phyloP scores from a whole-genome alignment of 257 asterid species.

The Eustoma russellianum region DNA sequence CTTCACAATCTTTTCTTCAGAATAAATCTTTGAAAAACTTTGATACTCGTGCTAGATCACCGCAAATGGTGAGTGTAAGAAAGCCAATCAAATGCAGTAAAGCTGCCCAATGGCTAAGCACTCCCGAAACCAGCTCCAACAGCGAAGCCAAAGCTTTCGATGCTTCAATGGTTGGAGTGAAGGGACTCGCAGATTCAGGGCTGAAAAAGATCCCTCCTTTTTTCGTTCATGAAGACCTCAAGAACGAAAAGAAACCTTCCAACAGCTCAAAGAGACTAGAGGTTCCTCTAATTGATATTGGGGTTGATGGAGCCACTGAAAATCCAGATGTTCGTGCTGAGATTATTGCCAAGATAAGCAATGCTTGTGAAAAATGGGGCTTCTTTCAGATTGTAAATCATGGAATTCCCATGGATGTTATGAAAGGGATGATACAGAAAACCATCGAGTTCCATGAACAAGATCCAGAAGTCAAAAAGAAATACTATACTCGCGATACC shows the following conservation, averaged over 20 bases:
- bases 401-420: neutral
- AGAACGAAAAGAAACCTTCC: neutral
- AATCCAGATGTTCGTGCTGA: neutral
- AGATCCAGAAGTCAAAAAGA: neutral
- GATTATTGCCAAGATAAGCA: neutral
- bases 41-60: no score
- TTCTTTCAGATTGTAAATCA: constrained; percentile 4
- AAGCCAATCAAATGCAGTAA: no score
- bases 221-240: neutral
- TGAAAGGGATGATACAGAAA: neutral
- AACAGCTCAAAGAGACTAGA: neutral
- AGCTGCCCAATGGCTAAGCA: no score
- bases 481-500: neutral
- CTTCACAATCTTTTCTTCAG: no score
- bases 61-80: no score
- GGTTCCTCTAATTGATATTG: constrained; percentile 4
- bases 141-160: constrained; percentile 2
- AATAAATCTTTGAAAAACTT: no score
- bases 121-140: no score
- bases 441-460: constrained; percentile 1
- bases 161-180: neutral
- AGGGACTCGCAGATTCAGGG: constrained; percentile 4
- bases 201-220: neutral
- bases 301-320: neutral
- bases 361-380: constrained; percentile 5